phyloP scores from a whole-genome alignment of 164 flowering plant species.

The Chimonanthus praecox region DNA sequence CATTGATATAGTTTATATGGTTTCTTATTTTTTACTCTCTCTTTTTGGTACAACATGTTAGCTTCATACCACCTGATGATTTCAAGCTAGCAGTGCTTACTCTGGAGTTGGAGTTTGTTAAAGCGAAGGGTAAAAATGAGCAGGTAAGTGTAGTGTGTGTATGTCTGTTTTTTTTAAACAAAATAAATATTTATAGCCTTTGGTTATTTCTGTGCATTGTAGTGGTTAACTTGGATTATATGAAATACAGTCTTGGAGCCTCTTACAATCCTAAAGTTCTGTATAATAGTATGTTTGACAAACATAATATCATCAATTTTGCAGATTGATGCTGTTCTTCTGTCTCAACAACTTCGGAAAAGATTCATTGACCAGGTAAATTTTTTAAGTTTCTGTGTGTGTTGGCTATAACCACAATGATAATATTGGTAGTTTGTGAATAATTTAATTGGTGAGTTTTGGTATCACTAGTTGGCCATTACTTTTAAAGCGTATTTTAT shows the following conservation, averaged over 20 bases:
- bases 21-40: neutral
- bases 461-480: too few species aligned
- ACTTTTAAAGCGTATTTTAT: too few species aligned
- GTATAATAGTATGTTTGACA: conserved; percentile 5
- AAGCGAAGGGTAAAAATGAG: conserved; percentile 47
- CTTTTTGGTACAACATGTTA: conserved; percentile 14
- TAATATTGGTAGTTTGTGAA: too few species aligned
- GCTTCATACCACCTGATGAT: conserved; percentile 55
- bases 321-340: conserved; percentile 60
- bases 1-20: neutral
- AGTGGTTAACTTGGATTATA: too few species aligned
- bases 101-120: conserved; percentile 66
- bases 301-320: neutral
- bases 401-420: too few species aligned
- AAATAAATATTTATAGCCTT: too few species aligned
- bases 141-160: conserved; percentile 22
- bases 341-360: conserved; percentile 49
- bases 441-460: too few species aligned
- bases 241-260: neutral
- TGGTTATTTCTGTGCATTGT: too few species aligned
- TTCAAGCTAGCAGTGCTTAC: conserved; percentile 58
- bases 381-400: neutral
- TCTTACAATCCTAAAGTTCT: neutral
- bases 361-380: conserved; percentile 53
- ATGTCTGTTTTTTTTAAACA: too few species aligned